Evolutionary conservation across 495 filamentous ascomycete genomes (phyloP), one percentile per base, ranked within the genome.

Genomic region (Rhypophila decipiens): DNA sequence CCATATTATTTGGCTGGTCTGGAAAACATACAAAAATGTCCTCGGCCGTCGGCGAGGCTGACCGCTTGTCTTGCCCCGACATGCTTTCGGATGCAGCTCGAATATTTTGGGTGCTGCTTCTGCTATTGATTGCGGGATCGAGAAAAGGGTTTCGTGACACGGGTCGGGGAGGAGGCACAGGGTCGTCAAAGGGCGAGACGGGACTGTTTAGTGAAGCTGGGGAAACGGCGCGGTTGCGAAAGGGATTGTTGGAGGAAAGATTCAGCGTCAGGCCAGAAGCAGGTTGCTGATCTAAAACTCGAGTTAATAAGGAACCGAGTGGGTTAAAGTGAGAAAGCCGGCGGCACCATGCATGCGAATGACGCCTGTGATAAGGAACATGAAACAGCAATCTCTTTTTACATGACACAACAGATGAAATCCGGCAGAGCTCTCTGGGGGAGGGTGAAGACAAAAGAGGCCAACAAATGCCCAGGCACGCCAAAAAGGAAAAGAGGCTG

Each of bases 241-340:
- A 98, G n/a, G 93, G 93, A 60, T 98, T 98, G 75, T 97, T 97
- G 52, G 93, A 97, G 49, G 82, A 78, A 59, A 93, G 76, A 59
- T 82, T 85, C 63, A 82, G 68, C 12, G 75, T 61, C 59, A 77
- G 64, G 39, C 72, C 74, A 29, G 78, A 65, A 42, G 78, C 18
- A 5, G n/a, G 72, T 55, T 57, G 64, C 50, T 56, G 65, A 56
- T 66, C 67, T 68, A 64, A 60, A 60, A 55, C 56, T 55, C 57
- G 60, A 49, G 27, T 54, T 20, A 27, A 42, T 51, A 49, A 61
- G 54, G 46, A 50, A 53, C 49, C 55, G 45, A 42, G 27, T 31
- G 57, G 19, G 65, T 70, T 62, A 70, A n/a, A n/a, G 70, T 54
- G 49, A 51, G 45, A 20, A 22, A 40, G 52, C 37, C 47, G 35